Evolutionary conservation across 495 filamentous ascomycete species (phyloP).

Genomic region (Filosporella fistucella): DNA sequence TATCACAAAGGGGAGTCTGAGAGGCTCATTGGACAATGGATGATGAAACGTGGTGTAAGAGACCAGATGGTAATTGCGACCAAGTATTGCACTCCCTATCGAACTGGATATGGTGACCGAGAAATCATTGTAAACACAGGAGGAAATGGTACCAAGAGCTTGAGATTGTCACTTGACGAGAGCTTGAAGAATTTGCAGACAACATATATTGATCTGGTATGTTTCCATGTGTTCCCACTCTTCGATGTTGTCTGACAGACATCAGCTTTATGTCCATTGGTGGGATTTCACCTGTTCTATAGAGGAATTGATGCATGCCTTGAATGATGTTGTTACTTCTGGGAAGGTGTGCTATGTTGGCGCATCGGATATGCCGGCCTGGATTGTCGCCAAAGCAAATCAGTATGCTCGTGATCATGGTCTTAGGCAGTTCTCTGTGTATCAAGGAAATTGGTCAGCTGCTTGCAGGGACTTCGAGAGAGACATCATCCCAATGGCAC

Average conservation of each 20-base stretch:
- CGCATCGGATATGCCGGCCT: conserved; percentile 61
- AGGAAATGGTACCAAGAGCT: conserved; percentile 40
- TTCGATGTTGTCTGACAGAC: background rate
- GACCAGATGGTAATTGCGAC: conserved; percentile 65
- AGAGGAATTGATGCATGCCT: conserved; percentile 61
- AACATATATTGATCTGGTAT: conserved; percentile 53
- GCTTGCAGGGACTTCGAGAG: conserved; percentile 58
- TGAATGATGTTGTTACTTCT: conserved; percentile 52
- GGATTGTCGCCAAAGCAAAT: conserved; percentile 65
- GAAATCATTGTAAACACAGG: conserved; percentile 47
- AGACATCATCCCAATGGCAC: conserved; percentile 61
- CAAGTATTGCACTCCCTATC: conserved; percentile 55
- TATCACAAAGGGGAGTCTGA: conserved; percentile 70
- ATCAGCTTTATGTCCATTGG: conserved; percentile 52
- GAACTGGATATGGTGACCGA: conserved; percentile 25
- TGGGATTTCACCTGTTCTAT: conserved; percentile 48
- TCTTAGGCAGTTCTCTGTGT: conserved; percentile 58
- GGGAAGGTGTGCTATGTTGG: conserved; percentile 71
- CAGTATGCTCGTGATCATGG: conserved; percentile 60
- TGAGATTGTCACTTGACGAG: conserved; percentile 11
- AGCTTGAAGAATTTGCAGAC: conserved; percentile 56
- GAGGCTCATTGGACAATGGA: conserved; percentile 71
- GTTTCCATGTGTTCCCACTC: background rate
- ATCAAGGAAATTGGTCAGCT: conserved; percentile 60
- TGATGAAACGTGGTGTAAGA: conserved; percentile 41